A percentile compares a stretch with the other conserved stretches of the same genome.
Evolutionary conservation across 2,329 filamentous ascomycete species (phyloP).

Genomic region (Neurospora crassa): DNA sequence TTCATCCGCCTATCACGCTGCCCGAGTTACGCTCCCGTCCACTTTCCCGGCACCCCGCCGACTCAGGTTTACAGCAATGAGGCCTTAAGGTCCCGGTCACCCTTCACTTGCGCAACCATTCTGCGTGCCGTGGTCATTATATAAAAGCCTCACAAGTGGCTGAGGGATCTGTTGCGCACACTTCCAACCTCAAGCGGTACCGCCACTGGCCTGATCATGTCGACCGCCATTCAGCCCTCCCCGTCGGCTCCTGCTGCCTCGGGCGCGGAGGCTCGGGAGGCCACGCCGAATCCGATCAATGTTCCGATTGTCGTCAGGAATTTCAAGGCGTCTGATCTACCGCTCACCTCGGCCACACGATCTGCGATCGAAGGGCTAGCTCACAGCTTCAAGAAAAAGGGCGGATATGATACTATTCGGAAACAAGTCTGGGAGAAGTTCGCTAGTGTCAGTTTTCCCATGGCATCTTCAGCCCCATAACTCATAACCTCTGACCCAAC

Average conservation of each 20-base stretch:
- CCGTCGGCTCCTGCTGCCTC: not conserved
- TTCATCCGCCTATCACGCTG: not conserved
- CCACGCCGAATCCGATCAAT: not conserved
- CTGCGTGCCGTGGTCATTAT: not conserved
- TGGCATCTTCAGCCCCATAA: not conserved
- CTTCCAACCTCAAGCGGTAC: not conserved
- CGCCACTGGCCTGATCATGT: not conserved
- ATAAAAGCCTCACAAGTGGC: not conserved
- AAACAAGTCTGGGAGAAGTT: slow-evolving; percentile 72
- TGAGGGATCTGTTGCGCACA: not conserved
- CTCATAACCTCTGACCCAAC: not conserved
- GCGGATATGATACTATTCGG: slow-evolving; percentile 68
- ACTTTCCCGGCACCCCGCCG: not conserved
- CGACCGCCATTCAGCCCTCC: not conserved
- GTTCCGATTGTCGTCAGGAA: slow-evolving; percentile 19
- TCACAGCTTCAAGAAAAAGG: slow-evolving; percentile 80
- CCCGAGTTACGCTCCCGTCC: not conserved
- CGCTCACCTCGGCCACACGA: slow-evolving; percentile 62
- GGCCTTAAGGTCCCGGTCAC: not conserved
- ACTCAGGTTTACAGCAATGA: not conserved
- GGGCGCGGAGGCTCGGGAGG: not conserved
- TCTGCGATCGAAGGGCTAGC: slow-evolving; percentile 64
- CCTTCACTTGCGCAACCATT: not conserved
- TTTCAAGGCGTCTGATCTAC: slow-evolving; percentile 66
- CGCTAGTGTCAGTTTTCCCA: slow-evolving; percentile 46